Base-by-base conservation (phyloP, 495 filamentous ascomycete species). In the Paragyromitra xinjiangensis region DNA sequence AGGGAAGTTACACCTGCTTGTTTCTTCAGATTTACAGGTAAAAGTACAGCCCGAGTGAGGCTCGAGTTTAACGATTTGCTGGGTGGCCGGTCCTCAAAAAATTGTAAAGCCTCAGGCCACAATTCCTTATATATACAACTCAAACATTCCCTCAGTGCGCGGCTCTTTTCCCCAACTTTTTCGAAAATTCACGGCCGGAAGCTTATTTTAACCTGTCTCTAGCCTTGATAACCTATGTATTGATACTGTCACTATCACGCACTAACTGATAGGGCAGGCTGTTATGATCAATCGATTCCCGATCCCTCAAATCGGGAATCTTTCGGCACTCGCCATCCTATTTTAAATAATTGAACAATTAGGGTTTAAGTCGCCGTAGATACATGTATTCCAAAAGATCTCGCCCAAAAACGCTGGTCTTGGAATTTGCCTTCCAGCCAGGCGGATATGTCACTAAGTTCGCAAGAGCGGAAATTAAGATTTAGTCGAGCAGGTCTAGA, bases 1-100 rank as follows among this genome's bases (percentile, higher is more conserved):
- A 72, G 74, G 74, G 69, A 73, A 72, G 69, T 73, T 77, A 72
- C 74, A 77, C 74, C 69, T 77, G 61, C 68, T 77, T 77, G 69
- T 73, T 77, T 77, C 74, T 73, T 64, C 74, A 73, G 61, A 61
- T 66, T 37, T 64, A 59, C 34, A 63, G 37, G 34, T 44, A 42
- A 40, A 44, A 42, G 50, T 51, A 72, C 74, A 77, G 51, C 51
- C 55, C 50, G 50, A 66, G 34, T 34, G 48, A 59, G 73, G 61
- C 62, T 72, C 55, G 40, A 65, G 59, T 64, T 53, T 53, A n/a
- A 39, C 37, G 37, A 66, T 45, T 58, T 66, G 50, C 29, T 64
- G 48, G 12, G 24, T 45, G 37, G 44, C 29, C 44, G 44, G 19
- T 19, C 37, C 37, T 64, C 51, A 48, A 29, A 61, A 69, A 42